phyloP scores from a whole-genome alignment of 495 filamentous ascomycete species.

The Hyaloscypha variabilis region DNA sequence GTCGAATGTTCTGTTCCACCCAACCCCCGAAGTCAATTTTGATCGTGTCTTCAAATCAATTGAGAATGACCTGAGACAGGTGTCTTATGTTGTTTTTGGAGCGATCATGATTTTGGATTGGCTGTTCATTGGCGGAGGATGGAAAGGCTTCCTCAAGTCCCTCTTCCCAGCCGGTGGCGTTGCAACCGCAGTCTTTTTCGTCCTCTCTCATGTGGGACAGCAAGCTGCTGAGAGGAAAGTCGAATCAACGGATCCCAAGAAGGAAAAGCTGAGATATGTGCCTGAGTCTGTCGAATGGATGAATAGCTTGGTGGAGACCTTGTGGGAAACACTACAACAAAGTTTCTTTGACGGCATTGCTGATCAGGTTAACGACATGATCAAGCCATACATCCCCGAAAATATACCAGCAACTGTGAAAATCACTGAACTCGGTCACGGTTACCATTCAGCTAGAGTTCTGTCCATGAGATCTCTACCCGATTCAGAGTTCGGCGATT shows the following conservation, averaged over 20 bases:
- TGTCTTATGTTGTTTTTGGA: slow-evolving; percentile 11
- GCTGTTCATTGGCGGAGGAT: slow-evolving; percentile 21
- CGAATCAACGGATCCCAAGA: slow-evolving; percentile 4
- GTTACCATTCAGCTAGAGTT: slow-evolving; percentile 9
- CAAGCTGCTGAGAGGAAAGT: not conserved
- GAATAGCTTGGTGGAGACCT: slow-evolving; percentile 19
- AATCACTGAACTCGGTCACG: slow-evolving; percentile 16
- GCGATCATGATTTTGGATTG: slow-evolving; percentile 13
- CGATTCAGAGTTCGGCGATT: slow-evolving; percentile 14
- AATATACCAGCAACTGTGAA: slow-evolving; percentile 15
- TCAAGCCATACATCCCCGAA: slow-evolving; percentile 19
- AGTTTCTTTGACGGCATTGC: slow-evolving; percentile 16
- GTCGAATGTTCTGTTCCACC: slow-evolving; percentile 19
- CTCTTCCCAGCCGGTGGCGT: slow-evolving; percentile 16
- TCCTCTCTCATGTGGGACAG: slow-evolving; percentile 4
- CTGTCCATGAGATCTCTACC: slow-evolving; percentile 18
- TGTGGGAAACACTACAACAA: slow-evolving; percentile 15
- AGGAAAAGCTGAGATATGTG: slow-evolving; percentile 11
- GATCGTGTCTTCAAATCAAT: slow-evolving; percentile 13
- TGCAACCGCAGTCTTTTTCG: slow-evolving; percentile 11
- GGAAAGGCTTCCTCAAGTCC: slow-evolving; percentile 12
- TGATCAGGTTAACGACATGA: slow-evolving; percentile 14
- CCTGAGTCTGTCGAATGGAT: slow-evolving; percentile 22
- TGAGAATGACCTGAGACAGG: slow-evolving; percentile 5
- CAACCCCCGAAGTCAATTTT: slow-evolving; percentile 14